Base-by-base conservation (phyloP, 2,329 filamentous ascomycete genomes). In the Verticillium isaacii region DNA sequence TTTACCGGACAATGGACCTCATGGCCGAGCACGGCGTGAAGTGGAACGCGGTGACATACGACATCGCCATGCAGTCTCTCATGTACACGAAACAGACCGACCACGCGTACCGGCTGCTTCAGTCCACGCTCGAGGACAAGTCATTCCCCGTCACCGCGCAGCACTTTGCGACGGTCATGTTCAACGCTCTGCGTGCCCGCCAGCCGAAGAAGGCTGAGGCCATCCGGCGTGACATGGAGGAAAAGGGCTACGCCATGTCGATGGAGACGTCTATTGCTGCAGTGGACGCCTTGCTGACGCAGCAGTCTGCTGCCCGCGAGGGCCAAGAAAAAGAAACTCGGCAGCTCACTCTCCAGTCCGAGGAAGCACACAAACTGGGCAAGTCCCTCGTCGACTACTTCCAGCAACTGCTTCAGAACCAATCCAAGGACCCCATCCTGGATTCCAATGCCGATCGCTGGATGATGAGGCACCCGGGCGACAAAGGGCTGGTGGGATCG, bases 81-180 rank as follows among this genome's bases (percentile, higher is more conserved):
- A 73, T 80, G 29, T 73, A 78, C 61, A 81, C 79, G 63, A 77
- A 77, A 29, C 81, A 85, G 68, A 73, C 81, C 1, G 75, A 80
- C 14, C 74, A 81, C 50, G 84, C 84, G 6, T 77, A 82, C 59
- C 72, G 77, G 23, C 74, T 86, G 32, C 70, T 86, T 25, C 74
- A 74, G 11, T 73, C 75, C 5, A 80, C 80, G 3, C 66, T 78
- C 34, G 71, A 76, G 54, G 74, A 83, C 32, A 72, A 73, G 3
- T 66, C 80, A 7, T 83, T 85, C 62, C 68, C 76, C 17, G 77
- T 83, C 2, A 77, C 74, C 0, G 67, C 76, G 2, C 75, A 80
- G 23, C 84, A 86, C 68, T 86, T 81, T 67, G 71, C 80, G 34
- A 77, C 82, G 32, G 78, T 87, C 59, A 84, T 86, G 79, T 73